Evolutionary conservation across 257 asterid species (phyloP).

Genomic region (Striga asiatica): DNA sequence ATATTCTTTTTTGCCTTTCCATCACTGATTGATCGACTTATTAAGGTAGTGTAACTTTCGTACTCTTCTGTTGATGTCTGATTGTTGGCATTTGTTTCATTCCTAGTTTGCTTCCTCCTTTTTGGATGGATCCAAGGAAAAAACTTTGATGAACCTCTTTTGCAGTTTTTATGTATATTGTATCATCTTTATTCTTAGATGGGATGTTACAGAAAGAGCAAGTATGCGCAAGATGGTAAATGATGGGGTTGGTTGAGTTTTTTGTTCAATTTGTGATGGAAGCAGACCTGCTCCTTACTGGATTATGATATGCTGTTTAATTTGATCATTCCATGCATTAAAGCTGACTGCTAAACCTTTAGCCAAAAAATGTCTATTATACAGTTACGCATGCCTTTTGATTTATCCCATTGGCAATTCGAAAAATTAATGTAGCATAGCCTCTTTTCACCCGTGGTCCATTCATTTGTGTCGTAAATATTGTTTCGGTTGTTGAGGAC

Average conservation of each 20-base stretch:
- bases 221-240: neutral
- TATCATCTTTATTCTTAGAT: neutral
- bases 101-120: neutral
- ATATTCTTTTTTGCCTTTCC: slow-evolving; percentile 67
- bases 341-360: neutral
- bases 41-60: slow-evolving; percentile 46
- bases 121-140: neutral
- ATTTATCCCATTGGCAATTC: neutral
- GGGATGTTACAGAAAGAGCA: neutral
- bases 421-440: neutral
- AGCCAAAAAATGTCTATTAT: neutral
- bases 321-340: neutral
- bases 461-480: neutral
- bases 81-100: neutral
- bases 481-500: neutral
- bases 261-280: too few relatives aligned
- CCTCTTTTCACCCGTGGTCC: neutral
- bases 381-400: neutral
- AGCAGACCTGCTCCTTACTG: neutral
- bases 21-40: slow-evolving; percentile 45
- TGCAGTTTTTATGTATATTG: neutral
- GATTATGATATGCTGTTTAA: neutral
- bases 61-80: neutral
- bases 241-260: neutral
- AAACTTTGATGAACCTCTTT: neutral